A percentile compares a stretch with the other conserved stretches of the same genome.
Evolutionary conservation across 305 asterid genomes (phyloP).

Genomic region (Andrographis paniculata): DNA sequence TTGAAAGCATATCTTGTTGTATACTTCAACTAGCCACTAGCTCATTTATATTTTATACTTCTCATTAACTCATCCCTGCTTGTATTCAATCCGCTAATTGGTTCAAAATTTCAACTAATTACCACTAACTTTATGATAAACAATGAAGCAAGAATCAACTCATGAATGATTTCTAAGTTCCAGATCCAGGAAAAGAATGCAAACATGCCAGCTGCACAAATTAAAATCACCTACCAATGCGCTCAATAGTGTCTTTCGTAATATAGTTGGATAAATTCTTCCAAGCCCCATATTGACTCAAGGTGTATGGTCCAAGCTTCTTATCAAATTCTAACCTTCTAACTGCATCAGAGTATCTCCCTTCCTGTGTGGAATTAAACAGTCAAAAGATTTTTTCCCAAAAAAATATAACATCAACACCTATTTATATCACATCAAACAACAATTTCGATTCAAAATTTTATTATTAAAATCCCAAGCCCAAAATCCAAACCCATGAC

Average conservation of each 20-base stretch:
- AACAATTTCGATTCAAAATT: too few species aligned
- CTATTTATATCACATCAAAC: too few species aligned
- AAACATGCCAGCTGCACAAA: slow-evolving; percentile 9
- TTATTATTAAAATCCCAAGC: too few species aligned
- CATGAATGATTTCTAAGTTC: slow-evolving; percentile 7
- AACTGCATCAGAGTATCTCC: slow-evolving; percentile 64
- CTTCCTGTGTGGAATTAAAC: slow-evolving; percentile 43
- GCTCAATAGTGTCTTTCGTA: slow-evolving; percentile 55
- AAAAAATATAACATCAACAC: too few species aligned
- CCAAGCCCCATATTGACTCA: slow-evolving; percentile 69
- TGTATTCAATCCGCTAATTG: too few species aligned
- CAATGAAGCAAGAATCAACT: slow-evolving; percentile 8
- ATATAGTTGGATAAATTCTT: slow-evolving; percentile 69
- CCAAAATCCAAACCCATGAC: slow-evolving; percentile 1
- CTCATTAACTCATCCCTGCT: too few species aligned
- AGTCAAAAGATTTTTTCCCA: too few species aligned
- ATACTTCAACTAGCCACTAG: neutral
- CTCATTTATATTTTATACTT: neutral
- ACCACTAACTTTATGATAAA: neutral
- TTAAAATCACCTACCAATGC: slow-evolving; percentile 41
- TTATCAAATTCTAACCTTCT: slow-evolving; percentile 73
- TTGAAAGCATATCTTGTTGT: neutral
- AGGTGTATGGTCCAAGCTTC: slow-evolving; percentile 78
- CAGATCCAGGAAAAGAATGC: neutral
- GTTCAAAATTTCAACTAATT: too few species aligned